phyloP scores from a whole-genome alignment of 2,329 filamentous ascomycete genomes.

The Reticulascus tulasneorum region DNA sequence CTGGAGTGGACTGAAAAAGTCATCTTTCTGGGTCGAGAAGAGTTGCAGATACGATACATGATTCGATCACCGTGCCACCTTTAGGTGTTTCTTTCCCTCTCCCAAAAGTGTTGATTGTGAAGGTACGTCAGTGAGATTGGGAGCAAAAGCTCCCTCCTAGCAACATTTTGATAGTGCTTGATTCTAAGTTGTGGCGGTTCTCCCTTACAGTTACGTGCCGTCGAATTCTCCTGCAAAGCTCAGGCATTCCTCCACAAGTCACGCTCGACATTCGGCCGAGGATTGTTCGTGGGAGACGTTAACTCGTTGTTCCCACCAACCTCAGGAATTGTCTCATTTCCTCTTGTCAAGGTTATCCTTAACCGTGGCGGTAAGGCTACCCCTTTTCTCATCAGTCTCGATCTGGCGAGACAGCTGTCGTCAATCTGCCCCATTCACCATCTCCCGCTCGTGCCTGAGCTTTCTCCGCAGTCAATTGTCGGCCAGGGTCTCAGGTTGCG shows the following conservation, averaged over 20 bases:
- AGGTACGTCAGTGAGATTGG: slow-evolving; percentile 13
- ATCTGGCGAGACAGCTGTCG: not conserved
- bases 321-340: slow-evolving; percentile 47
- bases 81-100: slow-evolving; percentile 6
- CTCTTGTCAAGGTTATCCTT: slow-evolving; percentile 29
- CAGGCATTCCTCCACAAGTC: slow-evolving; percentile 26
- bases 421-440: slow-evolving; percentile 18
- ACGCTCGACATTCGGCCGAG: slow-evolving; percentile 41
- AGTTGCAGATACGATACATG: slow-evolving; percentile 9
- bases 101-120: slow-evolving; percentile 8
- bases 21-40: not conserved
- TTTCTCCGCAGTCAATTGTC: slow-evolving; percentile 13
- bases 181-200: slow-evolving; percentile 19
- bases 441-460: slow-evolving; percentile 19
- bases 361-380: slow-evolving; percentile 50
- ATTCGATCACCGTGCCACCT: slow-evolving; percentile 10
- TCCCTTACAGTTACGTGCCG: slow-evolving; percentile 40
- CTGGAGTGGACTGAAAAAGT: not conserved
- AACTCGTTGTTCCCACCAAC: slow-evolving; percentile 58
- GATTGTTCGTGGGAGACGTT: slow-evolving; percentile 58
- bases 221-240: slow-evolving; percentile 20
- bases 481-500: not conserved
- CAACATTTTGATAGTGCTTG: slow-evolving; percentile 11
- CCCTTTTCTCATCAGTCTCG: slow-evolving; percentile 2
- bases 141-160: slow-evolving; percentile 1